Percentiles rank a stretch among this genome's conserved stretches.
These are phyloP conservation scores for Phytophthora agathidicida DNA, from an alignment of 352 stramenopile species.

Conservation along the genomic window DNA sequence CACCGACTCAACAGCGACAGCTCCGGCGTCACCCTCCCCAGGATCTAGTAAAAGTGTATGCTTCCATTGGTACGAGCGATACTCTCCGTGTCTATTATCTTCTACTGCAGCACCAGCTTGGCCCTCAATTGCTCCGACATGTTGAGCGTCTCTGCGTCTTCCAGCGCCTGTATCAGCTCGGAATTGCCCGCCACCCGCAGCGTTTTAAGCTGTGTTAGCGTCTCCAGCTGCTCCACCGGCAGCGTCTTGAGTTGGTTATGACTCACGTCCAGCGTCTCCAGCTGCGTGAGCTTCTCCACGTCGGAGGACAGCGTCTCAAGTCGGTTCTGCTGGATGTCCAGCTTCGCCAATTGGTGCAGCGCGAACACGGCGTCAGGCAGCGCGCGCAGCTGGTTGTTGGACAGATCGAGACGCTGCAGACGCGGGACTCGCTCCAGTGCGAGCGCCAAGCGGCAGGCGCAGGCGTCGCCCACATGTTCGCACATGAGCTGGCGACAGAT, in stretches of 20 bases:
- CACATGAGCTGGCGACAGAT: conserved; percentile 94
- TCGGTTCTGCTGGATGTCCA: conserved; percentile 75
- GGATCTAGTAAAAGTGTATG: conserved; percentile 36
- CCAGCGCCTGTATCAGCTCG: conserved; percentile 22
- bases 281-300: conserved; percentile 50
- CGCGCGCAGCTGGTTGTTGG: conserved; percentile 72
- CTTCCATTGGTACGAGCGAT: no score
- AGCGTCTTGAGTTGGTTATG: conserved; percentile 58
- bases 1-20: conserved; percentile 36
- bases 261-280: conserved; percentile 69
- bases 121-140: conserved; percentile 38
- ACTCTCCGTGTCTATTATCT: no score
- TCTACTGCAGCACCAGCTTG: conserved; percentile 42
- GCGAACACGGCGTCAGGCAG: conserved; percentile 84
- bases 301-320: conserved; percentile 53
- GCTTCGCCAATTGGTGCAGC: conserved; percentile 54
- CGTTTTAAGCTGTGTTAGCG: conserved; percentile 41
- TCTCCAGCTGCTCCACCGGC: conserved; percentile 45
- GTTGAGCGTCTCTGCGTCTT: conserved; percentile 5
- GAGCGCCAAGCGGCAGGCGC: conserved; percentile 82
- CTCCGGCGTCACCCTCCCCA: conserved; percentile 57
- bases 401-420: conserved; percentile 75
- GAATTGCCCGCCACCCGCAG: conserved; percentile 58
- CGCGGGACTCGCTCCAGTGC: conserved; percentile 75
- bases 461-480: conserved; percentile 87